These are phyloP conservation scores for Suillus discolor DNA, from an alignment of 768 basidiomycete species.

Conservation along the genomic window DNA sequence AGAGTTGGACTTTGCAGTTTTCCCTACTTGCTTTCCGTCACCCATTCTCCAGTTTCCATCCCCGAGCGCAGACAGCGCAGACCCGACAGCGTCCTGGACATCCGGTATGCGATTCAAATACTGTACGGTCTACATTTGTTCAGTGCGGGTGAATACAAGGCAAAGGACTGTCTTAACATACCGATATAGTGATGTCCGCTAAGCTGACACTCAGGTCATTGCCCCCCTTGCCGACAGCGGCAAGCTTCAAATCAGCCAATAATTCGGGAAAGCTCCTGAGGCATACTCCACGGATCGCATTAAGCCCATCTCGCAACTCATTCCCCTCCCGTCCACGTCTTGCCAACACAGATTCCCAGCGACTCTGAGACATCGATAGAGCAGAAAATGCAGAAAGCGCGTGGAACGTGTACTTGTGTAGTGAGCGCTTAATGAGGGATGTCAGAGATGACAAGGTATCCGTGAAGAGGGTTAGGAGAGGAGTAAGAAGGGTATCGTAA, in stretches of 20 bases:
- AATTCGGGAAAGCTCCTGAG: constrained; percentile 85
- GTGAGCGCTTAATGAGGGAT: constrained; percentile 68
- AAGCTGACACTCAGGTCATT: constrained; percentile 66
- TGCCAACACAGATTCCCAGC: constrained; percentile 68
- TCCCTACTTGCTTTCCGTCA: constrained; percentile 69
- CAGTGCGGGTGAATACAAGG: not conserved
- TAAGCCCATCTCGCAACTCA: constrained; percentile 72
- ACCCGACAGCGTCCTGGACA: constrained; percentile 65
- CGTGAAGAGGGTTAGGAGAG: constrained; percentile 66
- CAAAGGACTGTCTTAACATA: constrained; percentile 25
- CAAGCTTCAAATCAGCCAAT: constrained; percentile 74
- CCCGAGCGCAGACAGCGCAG: constrained; percentile 69
- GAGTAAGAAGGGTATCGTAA: constrained; percentile 61
- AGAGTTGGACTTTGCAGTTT: constrained; percentile 37
- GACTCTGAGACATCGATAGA: constrained; percentile 54
- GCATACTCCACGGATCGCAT: constrained; percentile 66
- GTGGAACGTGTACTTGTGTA: constrained; percentile 82
- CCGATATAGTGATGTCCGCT: constrained; percentile 59
- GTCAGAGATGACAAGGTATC: constrained; percentile 65
- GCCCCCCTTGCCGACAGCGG: constrained; percentile 45
- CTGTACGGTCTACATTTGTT: constrained; percentile 55
- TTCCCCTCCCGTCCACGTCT: constrained; percentile 58
- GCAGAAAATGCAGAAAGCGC: constrained; percentile 71
- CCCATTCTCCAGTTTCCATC: constrained; percentile 96
- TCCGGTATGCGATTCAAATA: constrained; percentile 74